phyloP scores from a whole-genome alignment of 2,329 filamentous ascomycete genomes.

The Pyricularia pennisetigena region DNA sequence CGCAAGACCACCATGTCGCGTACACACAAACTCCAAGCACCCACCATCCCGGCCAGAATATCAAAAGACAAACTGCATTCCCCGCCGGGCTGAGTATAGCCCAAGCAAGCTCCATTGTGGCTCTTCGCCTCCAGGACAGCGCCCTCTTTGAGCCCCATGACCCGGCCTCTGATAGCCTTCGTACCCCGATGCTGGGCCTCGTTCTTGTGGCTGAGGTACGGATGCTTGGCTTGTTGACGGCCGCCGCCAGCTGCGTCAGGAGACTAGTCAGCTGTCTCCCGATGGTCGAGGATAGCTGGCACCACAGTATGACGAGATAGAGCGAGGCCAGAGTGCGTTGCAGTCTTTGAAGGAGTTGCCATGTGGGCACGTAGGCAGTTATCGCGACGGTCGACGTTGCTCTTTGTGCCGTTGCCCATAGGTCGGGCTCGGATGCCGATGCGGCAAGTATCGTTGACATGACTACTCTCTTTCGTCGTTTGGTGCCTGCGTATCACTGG shows the following conservation, averaged over 20 bases:
- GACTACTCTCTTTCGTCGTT: neutral
- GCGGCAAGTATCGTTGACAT: slow-evolving; percentile 6
- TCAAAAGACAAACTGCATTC: slow-evolving; percentile 35
- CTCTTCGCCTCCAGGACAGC: neutral
- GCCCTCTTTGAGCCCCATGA: neutral
- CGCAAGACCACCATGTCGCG: slow-evolving; percentile 18
- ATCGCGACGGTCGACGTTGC: neutral
- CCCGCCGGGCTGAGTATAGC: slow-evolving; percentile 39
- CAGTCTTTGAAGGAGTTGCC: neutral
- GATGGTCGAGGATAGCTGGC: neutral
- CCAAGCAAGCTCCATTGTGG: slow-evolving; percentile 37
- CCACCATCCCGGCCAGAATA: slow-evolving; percentile 51
- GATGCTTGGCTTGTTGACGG: neutral
- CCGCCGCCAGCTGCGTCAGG: neutral
- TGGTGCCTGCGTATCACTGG: neutral
- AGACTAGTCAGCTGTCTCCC: neutral
- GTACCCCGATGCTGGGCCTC: neutral
- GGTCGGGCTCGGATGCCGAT: slow-evolving; percentile 2
- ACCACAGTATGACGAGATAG: neutral
- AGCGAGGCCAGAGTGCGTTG: neutral
- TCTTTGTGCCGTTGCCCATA: neutral
- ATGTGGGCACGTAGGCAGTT: neutral
- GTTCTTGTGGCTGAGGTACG: neutral
- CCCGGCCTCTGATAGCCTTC: neutral
- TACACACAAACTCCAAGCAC: slow-evolving; percentile 28